Conservation (phyloP, 768 basidiomycete species). For the Candolleomyces eurysporus region DNA sequence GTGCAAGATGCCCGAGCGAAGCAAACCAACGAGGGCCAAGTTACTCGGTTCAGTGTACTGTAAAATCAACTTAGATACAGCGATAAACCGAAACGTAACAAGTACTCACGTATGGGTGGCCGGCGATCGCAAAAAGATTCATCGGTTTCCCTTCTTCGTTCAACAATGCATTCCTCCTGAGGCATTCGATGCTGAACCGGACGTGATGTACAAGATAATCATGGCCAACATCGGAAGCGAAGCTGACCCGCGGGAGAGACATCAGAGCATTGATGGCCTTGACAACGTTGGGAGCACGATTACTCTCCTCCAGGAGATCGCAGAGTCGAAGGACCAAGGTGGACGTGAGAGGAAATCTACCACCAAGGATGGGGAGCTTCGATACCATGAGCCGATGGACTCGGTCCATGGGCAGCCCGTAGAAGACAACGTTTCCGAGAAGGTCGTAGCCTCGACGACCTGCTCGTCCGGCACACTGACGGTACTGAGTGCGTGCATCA, state of each 20-base stretch:
- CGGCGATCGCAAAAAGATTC: slow-evolving; percentile 52
- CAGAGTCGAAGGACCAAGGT: slow-evolving; percentile 65
- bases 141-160: slow-evolving; percentile 53
- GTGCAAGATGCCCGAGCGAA: slow-evolving; percentile 60
- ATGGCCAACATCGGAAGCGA: slow-evolving; percentile 51
- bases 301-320: slow-evolving; percentile 63
- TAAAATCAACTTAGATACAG: background rate
- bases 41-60: slow-evolving; percentile 69
- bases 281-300: slow-evolving; percentile 45
- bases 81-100: background rate
- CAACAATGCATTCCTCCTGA: slow-evolving; percentile 55
- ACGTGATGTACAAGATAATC: slow-evolving; percentile 63
- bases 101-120: slow-evolving; percentile 46
- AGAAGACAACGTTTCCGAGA: slow-evolving; percentile 71
- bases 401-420: slow-evolving; percentile 61
- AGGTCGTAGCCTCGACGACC: slow-evolving; percentile 71
- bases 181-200: slow-evolving; percentile 70
- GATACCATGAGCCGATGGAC: slow-evolving; percentile 65
- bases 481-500: slow-evolving; percentile 42
- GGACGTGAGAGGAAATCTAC: slow-evolving; percentile 64
- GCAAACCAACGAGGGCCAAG: slow-evolving; percentile 57
- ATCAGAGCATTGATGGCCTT: slow-evolving; percentile 52
- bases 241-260: slow-evolving; percentile 56
- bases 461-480: slow-evolving; percentile 73
- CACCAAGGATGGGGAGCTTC: slow-evolving; percentile 57